Evolutionary conservation across 148 eudicot genomes (phyloP).

Genomic region (Rhododendron vialii): DNA sequence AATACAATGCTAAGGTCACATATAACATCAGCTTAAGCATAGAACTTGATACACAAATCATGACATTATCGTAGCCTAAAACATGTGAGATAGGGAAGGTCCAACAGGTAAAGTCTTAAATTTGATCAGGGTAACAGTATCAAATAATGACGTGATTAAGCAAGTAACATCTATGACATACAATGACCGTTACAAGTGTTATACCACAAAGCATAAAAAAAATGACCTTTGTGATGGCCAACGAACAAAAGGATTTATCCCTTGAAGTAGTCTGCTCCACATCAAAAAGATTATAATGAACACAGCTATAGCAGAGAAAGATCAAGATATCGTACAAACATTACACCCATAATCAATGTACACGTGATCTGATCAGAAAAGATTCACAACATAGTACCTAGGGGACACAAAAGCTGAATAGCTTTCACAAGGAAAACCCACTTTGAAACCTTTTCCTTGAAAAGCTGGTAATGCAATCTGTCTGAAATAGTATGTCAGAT

Average conservation of each 20-base stretch:
- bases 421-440: neutral
- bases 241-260: neutral
- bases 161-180: neutral
- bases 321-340: neutral
- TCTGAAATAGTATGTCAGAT: neutral
- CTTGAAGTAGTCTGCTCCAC: neutral
- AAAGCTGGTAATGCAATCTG: neutral
- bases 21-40: neutral
- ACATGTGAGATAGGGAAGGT: neutral
- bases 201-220: neutral
- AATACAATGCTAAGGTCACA: slow-evolving; percentile 14
- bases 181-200: neutral
- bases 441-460: neutral
- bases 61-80: neutral
- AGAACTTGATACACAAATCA: neutral
- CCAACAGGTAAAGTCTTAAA: neutral
- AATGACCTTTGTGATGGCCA: too few relatives aligned
- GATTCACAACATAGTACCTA: neutral
- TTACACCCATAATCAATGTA: neutral
- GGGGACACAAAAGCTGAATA: slow-evolving; percentile 1
- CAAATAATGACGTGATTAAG: neutral
- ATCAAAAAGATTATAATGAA: neutral
- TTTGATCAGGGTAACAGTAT: neutral
- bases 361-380: neutral
- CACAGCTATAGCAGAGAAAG: neutral